These are phyloP conservation scores for Colletotrichum salicis DNA, from an alignment of 2,329 filamentous ascomycete species.

Conservation along the genomic window DNA sequence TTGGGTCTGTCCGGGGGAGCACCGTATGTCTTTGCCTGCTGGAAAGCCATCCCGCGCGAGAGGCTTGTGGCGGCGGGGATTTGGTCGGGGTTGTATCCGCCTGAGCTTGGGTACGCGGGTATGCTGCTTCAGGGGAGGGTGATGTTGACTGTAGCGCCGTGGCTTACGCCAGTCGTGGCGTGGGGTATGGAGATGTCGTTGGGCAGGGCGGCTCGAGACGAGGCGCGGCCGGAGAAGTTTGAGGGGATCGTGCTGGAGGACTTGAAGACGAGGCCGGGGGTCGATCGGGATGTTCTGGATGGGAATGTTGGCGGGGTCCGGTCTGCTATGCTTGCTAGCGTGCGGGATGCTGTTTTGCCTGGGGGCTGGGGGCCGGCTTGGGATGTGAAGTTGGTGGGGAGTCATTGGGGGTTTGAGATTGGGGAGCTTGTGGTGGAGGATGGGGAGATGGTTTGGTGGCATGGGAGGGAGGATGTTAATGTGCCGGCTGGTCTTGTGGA, in stretches of 20 bases:
- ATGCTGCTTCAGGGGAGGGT: too few relatives aligned
- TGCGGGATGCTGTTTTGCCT: background rate
- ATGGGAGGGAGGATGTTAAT: constrained; percentile 46
- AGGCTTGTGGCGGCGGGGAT: background rate
- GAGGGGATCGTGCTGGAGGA: too few relatives aligned
- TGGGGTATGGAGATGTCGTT: too few relatives aligned
- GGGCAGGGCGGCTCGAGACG: too few relatives aligned
- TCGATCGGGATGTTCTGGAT: constrained; percentile 1
- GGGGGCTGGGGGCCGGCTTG: constrained; percentile 40
- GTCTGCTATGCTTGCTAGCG: constrained; percentile 37
- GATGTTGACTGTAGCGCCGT: too few relatives aligned
- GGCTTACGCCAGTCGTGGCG: too few relatives aligned
- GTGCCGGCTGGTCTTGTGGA: constrained; percentile 43
- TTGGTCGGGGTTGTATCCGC: too few relatives aligned
- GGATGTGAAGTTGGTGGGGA: constrained; percentile 43
- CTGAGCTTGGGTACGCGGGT: too few relatives aligned
- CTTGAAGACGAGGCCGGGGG: too few relatives aligned
- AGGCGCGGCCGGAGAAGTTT: too few relatives aligned
- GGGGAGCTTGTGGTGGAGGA: constrained; percentile 42
- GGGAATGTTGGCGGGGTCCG: constrained; percentile 41
- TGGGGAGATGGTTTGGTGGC: constrained; percentile 43
- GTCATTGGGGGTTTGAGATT: constrained; percentile 45
- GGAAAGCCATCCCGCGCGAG: background rate
- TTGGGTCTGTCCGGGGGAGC: background rate
- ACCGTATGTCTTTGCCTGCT: background rate